A percentile compares a stretch with the other conserved stretches of the same genome.
Evolutionary conservation across 2,329 filamentous ascomycete species (phyloP).

Genomic region (Fonsecaea pedrosoi): DNA sequence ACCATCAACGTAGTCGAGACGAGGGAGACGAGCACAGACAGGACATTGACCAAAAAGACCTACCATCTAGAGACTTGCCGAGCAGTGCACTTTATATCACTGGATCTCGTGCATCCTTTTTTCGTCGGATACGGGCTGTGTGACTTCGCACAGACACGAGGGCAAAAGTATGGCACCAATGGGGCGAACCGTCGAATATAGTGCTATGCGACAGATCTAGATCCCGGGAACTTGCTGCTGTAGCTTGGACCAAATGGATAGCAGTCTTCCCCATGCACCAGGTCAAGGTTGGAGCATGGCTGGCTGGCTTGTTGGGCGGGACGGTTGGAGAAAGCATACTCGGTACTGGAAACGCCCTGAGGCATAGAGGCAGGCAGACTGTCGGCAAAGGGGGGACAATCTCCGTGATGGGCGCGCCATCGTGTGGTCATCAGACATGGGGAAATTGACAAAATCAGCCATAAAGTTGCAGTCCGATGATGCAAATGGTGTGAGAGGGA

Average conservation of each 20-base stretch:
- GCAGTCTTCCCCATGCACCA: neutral
- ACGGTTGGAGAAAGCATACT: constrained; percentile 3
- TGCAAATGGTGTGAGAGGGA: constrained; percentile 3
- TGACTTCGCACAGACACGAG: constrained; percentile 20
- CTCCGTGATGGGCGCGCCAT: constrained; percentile 6
- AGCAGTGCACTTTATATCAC: constrained; percentile 9
- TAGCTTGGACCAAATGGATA: constrained; percentile 11
- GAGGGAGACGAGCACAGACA: neutral
- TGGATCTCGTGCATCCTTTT: neutral
- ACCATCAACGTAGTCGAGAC: neutral
- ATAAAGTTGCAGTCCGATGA: neutral
- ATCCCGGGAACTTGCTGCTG: constrained; percentile 2
- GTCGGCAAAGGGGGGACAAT: constrained; percentile 6
- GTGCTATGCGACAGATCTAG: constrained; percentile 20
- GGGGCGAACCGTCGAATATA: neutral
- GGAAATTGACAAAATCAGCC: constrained; percentile 20
- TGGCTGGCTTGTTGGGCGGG: constrained; percentile 10
- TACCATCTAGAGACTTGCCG: constrained; percentile 4
- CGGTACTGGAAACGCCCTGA: constrained; percentile 8
- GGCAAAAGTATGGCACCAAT: constrained; percentile 15
- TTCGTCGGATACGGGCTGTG: constrained; percentile 11
- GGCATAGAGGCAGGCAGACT: neutral
- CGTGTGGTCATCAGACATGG: constrained; percentile 19
- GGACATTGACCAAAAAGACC: constrained; percentile 2
- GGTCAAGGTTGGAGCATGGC: constrained; percentile 17